These are phyloP conservation scores for Purpureocillium lavendulum DNA, from an alignment of 2,329 filamentous ascomycete genomes.

Conservation along the genomic window DNA sequence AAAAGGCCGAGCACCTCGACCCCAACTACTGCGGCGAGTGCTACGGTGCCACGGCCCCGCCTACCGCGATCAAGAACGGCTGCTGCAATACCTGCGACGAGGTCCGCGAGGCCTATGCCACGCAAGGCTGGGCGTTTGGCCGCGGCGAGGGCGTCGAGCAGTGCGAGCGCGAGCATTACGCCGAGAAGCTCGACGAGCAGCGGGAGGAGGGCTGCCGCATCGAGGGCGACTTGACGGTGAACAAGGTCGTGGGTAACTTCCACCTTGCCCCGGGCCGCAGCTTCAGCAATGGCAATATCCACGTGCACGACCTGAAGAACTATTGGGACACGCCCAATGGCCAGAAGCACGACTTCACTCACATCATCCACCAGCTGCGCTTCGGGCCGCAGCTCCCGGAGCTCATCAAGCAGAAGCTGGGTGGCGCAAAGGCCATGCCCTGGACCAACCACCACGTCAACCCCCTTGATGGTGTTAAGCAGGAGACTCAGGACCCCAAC, in stretches of 20 bases:
- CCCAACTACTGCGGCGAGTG: slow-evolving; percentile 90
- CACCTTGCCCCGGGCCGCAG: slow-evolving; percentile 93
- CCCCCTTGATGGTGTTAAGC: slow-evolving; percentile 73
- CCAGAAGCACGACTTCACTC: slow-evolving; percentile 76
- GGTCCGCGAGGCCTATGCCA: slow-evolving; percentile 90
- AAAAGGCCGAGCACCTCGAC: slow-evolving; percentile 69
- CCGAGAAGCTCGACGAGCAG: slow-evolving; percentile 79
- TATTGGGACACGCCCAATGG: slow-evolving; percentile 71
- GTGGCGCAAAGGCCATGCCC: slow-evolving; percentile 37
- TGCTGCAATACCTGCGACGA: slow-evolving; percentile 98
- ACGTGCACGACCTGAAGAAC: slow-evolving; percentile 95
- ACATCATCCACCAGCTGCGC: slow-evolving; percentile 78
- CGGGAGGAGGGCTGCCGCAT: slow-evolving; percentile 89
- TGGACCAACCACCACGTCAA: slow-evolving; percentile 92
- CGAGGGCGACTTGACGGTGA: slow-evolving; percentile 84
- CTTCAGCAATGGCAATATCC: slow-evolving; percentile 94
- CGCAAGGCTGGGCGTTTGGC: slow-evolving; percentile 86
- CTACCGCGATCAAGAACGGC: slow-evolving; percentile 65
- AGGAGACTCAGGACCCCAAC: slow-evolving; percentile 70
- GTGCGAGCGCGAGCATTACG: slow-evolving; percentile 90
- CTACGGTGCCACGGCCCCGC: slow-evolving; percentile 73
- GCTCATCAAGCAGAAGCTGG: slow-evolving; percentile 52
- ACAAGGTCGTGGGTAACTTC: slow-evolving; percentile 98
- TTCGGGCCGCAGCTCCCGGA: slow-evolving; percentile 90
- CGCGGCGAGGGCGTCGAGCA: slow-evolving; percentile 89